Evolutionary conservation across 1,284 basidiomycete species (phyloP).

Genomic region (Hemileia vastatrix): DNA sequence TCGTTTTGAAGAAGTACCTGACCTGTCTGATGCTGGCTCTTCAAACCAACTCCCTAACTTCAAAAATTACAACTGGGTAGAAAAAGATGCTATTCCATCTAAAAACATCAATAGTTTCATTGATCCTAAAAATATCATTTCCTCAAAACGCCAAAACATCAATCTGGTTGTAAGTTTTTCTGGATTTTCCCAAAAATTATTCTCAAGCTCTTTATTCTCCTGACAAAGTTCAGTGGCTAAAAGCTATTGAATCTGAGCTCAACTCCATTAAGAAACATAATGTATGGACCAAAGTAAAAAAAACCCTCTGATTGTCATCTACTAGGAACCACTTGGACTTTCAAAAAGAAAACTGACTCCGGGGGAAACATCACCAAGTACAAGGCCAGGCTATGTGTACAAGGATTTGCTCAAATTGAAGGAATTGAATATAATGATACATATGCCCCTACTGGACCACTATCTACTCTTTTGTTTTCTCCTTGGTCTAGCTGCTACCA

Average conservation of each 20-base stretch:
- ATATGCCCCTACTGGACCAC: background rate
- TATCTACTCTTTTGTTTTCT: background rate
- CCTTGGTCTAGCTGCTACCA: background rate
- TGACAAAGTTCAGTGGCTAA: background rate
- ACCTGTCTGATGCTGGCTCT: too few relatives aligned
- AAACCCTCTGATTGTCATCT: background rate
- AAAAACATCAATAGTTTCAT: too few relatives aligned
- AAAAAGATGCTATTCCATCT: too few relatives aligned
- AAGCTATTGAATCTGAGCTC: background rate
- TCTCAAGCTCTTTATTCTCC: background rate
- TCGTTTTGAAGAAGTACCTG: too few relatives aligned
- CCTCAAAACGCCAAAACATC: too few relatives aligned
- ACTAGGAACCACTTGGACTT: background rate
- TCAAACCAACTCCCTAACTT: too few relatives aligned
- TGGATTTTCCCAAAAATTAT: background rate
- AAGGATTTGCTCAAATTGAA: background rate
- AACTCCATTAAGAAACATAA: background rate
- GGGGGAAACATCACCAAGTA: background rate
- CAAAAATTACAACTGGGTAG: too few relatives aligned
- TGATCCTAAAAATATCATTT: too few relatives aligned
- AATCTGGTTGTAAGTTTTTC: too few relatives aligned
- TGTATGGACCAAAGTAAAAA: background rate
- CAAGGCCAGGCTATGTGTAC: background rate
- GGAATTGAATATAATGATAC: conserved; percentile 2
- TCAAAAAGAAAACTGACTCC: background rate